Conservation (phyloP, 2,329 filamentous ascomycete genomes). For the Colletotrichum zoysiae region DNA sequence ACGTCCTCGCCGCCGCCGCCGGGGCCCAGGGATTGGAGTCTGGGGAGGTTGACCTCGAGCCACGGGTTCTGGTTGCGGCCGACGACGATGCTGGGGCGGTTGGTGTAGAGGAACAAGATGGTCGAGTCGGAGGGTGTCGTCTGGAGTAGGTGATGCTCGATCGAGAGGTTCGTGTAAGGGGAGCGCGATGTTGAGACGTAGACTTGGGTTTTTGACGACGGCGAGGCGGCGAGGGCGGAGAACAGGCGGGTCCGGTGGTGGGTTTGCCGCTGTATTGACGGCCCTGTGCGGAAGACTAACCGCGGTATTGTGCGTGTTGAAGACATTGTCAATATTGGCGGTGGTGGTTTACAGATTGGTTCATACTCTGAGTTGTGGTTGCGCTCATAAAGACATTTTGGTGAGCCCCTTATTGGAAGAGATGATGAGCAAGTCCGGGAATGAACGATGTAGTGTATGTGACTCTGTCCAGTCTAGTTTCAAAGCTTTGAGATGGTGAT, state of each 20-base stretch:
- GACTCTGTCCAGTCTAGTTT: neutral
- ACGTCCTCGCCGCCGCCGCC: conserved; percentile 35
- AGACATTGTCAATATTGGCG: conserved; percentile 11
- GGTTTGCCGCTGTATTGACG: no score
- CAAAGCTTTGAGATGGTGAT: rapidly evolving
- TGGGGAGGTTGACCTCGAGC: conserved; percentile 84
- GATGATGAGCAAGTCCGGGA: neutral
- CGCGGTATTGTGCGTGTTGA: conserved; percentile 4
- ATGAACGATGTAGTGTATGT: neutral
- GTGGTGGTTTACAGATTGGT: neutral
- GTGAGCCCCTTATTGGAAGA: neutral
- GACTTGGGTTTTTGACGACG: conserved; percentile 70
- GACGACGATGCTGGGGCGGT: conserved; percentile 88
- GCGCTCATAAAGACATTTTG: conserved; percentile 23
- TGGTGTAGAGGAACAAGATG: conserved; percentile 89
- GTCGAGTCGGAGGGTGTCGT: conserved; percentile 78
- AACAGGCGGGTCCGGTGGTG: conserved; percentile 10
- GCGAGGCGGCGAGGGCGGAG: conserved; percentile 52
- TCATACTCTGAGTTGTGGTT: neutral
- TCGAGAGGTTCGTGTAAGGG: conserved; percentile 91
- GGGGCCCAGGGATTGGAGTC: conserved; percentile 56
- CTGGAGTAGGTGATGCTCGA: conserved; percentile 91
- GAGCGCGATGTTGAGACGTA: conserved; percentile 78
- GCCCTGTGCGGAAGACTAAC: neutral
- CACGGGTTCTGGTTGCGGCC: conserved; percentile 98